These are phyloP conservation scores for Pseudomonodictys pantanalensis DNA, from an alignment of 495 filamentous ascomycete genomes.

Conservation along the genomic window DNA sequence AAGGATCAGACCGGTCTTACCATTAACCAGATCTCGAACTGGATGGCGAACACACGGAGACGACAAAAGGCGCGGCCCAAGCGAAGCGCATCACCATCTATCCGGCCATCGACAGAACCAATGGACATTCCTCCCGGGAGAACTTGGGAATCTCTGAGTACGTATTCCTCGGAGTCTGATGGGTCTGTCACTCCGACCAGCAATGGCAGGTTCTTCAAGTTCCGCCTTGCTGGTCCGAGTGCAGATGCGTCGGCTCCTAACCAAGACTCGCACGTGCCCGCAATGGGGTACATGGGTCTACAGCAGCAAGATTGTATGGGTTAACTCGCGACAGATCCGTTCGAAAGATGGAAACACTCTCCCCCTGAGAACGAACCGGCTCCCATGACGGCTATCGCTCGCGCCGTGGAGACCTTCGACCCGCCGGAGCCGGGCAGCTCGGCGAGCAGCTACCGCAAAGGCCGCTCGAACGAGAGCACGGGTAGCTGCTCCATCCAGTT, in stretches of 20 bases:
- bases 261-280: too few species aligned
- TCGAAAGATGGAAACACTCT: constrained; percentile 83
- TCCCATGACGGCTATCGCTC: constrained; percentile 71
- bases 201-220: not conserved
- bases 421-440: constrained; percentile 22
- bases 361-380: constrained; percentile 87
- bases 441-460: constrained; percentile 40
- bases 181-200: constrained; percentile 37
- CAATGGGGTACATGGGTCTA: too few species aligned
- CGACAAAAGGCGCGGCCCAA: constrained; percentile 65
- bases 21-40: constrained; percentile 75
- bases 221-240: not conserved
- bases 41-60: constrained; percentile 81
- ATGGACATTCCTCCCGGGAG: constrained; percentile 60
- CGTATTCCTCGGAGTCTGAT: not conserved
- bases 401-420: constrained; percentile 61
- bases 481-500: constrained; percentile 48
- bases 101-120: constrained; percentile 41
- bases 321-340: constrained; percentile 52
- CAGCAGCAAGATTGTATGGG: not conserved
- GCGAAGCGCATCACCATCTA: constrained; percentile 34
- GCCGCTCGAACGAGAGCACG: constrained; percentile 59
- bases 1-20: constrained; percentile 69
- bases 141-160: constrained; percentile 35
- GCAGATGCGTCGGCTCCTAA: too few species aligned